Evolutionary conservation across 257 asterid genomes (phyloP), one percentile per base, ranked within the genome.

Genomic region (Fraxinus americana): DNA sequence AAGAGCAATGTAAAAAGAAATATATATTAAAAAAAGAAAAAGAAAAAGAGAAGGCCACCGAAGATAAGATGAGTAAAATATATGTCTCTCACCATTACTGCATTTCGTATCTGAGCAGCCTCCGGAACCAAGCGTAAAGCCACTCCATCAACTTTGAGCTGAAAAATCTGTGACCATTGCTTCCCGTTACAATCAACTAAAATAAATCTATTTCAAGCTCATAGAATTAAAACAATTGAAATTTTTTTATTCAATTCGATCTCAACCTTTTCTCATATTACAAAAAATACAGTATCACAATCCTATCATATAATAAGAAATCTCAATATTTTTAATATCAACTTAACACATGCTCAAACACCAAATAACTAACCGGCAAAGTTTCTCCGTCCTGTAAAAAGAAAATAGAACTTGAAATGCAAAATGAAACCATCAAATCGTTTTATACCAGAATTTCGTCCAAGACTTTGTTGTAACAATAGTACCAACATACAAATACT

Each of bases 101-200:
- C 99, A 83, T 93, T 85, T 88, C 75, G 82, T 81, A 95, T 88
- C 89, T 95, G 98, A 38, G 94, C 90, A 79, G 93, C 90, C 87
- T 95, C 99, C 0, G 99, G 98, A 61, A 95, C 83, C 87, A 95
- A 83, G 82, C 99, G 88, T 74, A 95, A 91, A 68, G 98, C 91
- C 84, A 95, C 92, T 0, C 99, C 99, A 66, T 93, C 94, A 72
- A 93, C 94, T 77, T 90, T 91, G 77, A 90, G 95, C 85, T 91
- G 97, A 74, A 93, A 85, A 82, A 93, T 85, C 99, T 95, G 97
- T 74, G 83, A 77, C 67, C 85, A 77, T 34, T 69, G 75, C 65
- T 79, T 74, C 77, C 78, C 71, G 43, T 82, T 74, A 86, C 45
- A 57, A 67, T 17, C 68, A 71, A 17, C 35, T 72, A 82, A 71